Evolutionary conservation across 139 green algal genomes (phyloP).

Genomic region (Astrephomene gubernaculifera): DNA sequence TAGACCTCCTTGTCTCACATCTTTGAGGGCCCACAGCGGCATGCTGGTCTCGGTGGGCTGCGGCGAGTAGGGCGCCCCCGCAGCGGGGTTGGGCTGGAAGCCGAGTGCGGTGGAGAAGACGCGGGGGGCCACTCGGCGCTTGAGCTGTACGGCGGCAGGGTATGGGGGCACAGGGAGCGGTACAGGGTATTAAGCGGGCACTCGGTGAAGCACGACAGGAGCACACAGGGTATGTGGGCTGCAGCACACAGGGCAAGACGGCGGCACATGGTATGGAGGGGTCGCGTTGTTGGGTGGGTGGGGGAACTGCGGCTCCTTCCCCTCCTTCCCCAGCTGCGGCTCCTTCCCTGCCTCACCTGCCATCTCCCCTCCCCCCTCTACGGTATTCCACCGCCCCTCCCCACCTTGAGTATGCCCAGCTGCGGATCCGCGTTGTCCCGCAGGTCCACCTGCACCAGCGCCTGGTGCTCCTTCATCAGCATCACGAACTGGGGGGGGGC

Average conservation of each 20-base stretch:
- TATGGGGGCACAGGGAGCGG: background rate
- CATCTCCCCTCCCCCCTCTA: no score
- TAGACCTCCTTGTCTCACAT: constrained; percentile 14
- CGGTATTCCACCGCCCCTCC: no score
- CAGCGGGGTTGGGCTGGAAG: constrained; percentile 30
- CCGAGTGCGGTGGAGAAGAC: constrained; percentile 20
- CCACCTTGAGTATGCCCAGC: constrained; percentile 40
- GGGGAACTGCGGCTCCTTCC: no score
- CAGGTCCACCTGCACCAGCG: constrained; percentile 56
- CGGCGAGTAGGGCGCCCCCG: background rate
- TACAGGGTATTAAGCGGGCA: no score
- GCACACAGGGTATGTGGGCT: no score
- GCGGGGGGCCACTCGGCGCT: constrained; percentile 4
- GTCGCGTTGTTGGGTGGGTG: no score
- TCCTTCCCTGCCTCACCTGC: no score
- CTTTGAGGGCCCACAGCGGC: constrained; percentile 41
- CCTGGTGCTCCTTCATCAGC: constrained; percentile 50
- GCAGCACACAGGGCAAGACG: no score
- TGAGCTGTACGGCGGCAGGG: background rate
- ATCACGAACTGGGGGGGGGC: background rate
- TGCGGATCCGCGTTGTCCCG: constrained; percentile 32
- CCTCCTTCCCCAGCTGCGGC: no score
- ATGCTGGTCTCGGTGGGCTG: constrained; percentile 26
- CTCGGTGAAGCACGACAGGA: no score
- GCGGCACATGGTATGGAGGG: no score